phyloP scores from a whole-genome alignment of 2,329 filamentous ascomycete genomes.

The Curvularia verruculosa region DNA sequence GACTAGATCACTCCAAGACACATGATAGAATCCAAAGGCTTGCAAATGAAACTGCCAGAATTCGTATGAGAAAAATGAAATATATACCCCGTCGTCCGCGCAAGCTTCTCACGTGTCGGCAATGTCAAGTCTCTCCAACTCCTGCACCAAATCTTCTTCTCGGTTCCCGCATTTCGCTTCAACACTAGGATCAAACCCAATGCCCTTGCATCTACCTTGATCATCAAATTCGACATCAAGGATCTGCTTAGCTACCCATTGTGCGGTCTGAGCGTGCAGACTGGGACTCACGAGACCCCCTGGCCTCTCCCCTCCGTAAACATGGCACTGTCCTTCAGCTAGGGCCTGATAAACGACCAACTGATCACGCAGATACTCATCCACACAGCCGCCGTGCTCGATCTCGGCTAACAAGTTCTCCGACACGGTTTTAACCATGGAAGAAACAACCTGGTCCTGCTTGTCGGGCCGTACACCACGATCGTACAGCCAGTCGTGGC shows the following conservation, averaged over 20 bases:
- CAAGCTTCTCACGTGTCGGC: background rate
- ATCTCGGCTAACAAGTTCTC: conserved; percentile 55
- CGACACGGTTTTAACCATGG: conserved; percentile 54
- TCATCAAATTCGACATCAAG: conserved; percentile 50
- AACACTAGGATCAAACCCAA: conserved; percentile 31
- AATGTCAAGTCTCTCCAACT: background rate
- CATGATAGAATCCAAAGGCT: background rate
- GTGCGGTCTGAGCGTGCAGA: conserved; percentile 55
- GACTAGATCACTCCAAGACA: no score
- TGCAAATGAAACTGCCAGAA: no score
- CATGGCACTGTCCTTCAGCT: conserved; percentile 51
- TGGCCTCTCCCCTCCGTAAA: conserved; percentile 40
- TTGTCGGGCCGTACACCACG: conserved; percentile 29
- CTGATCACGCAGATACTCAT: conserved; percentile 64
- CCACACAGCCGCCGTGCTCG: conserved; percentile 56
- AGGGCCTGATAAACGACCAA: conserved; percentile 65
- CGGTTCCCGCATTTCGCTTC: background rate
- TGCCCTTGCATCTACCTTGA: conserved; percentile 45
- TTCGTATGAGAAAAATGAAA: background rate
- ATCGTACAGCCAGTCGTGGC: conserved; percentile 58
- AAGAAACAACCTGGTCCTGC: conserved; percentile 34
- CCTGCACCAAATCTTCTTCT: background rate
- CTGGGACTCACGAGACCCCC: conserved; percentile 41
- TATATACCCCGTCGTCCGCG: no score
- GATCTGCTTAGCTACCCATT: conserved; percentile 52